A percentile compares a stretch with the other conserved stretches of the same genome.
Evolutionary conservation across 768 basidiomycete species (phyloP).

Genomic region (Lactarius deliciosus): DNA sequence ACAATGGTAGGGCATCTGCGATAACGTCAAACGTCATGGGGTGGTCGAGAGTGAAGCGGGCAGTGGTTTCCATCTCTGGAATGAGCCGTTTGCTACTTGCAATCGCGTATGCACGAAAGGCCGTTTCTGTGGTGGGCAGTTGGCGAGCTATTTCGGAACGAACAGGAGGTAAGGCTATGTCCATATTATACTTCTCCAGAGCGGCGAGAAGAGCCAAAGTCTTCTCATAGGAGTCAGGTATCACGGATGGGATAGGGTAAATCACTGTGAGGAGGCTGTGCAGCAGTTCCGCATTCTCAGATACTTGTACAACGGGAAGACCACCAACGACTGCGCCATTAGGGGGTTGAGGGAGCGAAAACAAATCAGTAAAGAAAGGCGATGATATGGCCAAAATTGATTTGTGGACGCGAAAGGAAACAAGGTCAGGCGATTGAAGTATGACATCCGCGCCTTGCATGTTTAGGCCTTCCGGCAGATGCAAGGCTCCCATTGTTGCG

Average conservation of each 20-base stretch:
- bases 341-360: neutral
- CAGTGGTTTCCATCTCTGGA: too few relatives aligned
- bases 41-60: too few relatives aligned
- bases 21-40: too few relatives aligned
- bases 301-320: neutral
- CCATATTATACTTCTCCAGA: constrained; percentile 31
- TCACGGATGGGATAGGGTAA: neutral
- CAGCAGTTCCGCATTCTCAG: neutral
- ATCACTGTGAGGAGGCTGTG: neutral
- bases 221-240: neutral
- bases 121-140: neutral
- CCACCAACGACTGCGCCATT: neutral
- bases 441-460: neutral
- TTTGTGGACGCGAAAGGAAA: constrained; percentile 4
- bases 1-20: too few relatives aligned
- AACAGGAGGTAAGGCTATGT: neutral
- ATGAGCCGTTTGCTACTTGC: too few relatives aligned
- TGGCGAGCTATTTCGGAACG: neutral
- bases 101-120: neutral
- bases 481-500: neutral
- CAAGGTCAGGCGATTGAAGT: neutral
- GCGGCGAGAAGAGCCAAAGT: constrained; percentile 23
- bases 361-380: constrained; percentile 1
- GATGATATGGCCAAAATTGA: neutral
- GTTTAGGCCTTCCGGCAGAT: neutral